A percentile compares a stretch with the other conserved stretches of the same genome.
Conservation (phyloP, 768 basidiomycete species). For the Pleurotus platypus region DNA sequence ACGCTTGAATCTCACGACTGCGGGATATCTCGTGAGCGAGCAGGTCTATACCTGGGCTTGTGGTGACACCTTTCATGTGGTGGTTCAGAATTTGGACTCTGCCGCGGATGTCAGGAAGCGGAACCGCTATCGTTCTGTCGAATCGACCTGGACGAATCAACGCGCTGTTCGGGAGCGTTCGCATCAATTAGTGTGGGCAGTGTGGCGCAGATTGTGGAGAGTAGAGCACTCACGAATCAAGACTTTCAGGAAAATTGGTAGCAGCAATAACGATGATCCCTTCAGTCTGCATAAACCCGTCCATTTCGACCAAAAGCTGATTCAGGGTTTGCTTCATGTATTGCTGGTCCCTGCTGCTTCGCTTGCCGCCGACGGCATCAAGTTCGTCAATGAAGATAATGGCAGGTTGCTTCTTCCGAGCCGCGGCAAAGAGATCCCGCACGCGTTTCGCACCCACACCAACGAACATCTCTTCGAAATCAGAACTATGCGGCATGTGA, state of each 20-base stretch:
- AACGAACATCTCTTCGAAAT: slow-evolving; percentile 98
- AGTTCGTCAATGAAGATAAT: slow-evolving; percentile 99
- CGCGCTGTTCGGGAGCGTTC: slow-evolving; percentile 49
- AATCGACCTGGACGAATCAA: slow-evolving; percentile 96
- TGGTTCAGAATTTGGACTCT: slow-evolving; percentile 91
- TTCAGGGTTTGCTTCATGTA: slow-evolving; percentile 95
- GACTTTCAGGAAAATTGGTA: slow-evolving; percentile 95
- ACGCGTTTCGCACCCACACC: slow-evolving; percentile 94
- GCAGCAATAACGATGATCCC: slow-evolving; percentile 94
- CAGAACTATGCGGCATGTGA: slow-evolving; percentile 48
- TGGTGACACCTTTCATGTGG: slow-evolving; percentile 80
- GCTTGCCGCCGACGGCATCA: slow-evolving; percentile 90
- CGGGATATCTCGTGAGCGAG: slow-evolving; percentile 6
- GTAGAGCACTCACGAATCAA: slow-evolving; percentile 69
- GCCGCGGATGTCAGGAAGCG: slow-evolving; percentile 91
- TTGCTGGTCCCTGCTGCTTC: slow-evolving; percentile 78
- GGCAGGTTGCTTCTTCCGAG: slow-evolving; percentile 91
- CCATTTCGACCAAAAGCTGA: slow-evolving; percentile 95
- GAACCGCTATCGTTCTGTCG: slow-evolving; percentile 89
- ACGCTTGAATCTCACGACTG: slow-evolving; percentile 11
- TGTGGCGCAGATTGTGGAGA: neutral
- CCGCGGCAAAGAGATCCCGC: slow-evolving; percentile 90
- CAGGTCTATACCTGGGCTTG: slow-evolving; percentile 44
- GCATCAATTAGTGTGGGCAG: slow-evolving; percentile 5
- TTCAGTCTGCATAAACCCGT: slow-evolving; percentile 91